A percentile compares a stretch with the other conserved stretches of the same genome.
phyloP scores from a whole-genome alignment of 2,329 filamentous ascomycete genomes.

The Madurella fahalii region DNA sequence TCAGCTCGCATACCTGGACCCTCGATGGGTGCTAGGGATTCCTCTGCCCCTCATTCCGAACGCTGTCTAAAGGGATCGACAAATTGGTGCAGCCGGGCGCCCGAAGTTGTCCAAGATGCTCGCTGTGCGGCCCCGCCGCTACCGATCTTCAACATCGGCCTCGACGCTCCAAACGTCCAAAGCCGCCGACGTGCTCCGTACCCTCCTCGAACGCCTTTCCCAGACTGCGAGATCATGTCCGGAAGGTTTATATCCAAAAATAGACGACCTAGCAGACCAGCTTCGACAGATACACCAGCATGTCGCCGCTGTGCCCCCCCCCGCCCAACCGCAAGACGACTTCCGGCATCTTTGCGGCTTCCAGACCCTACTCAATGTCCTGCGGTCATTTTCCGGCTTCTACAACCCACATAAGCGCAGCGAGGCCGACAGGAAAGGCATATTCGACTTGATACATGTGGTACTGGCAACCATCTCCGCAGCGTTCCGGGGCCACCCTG shows the following conservation, averaged over 20 bases:
- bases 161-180: slow-evolving; percentile 56
- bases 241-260: slow-evolving; percentile 45
- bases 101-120: slow-evolving; percentile 37
- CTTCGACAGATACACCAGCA: slow-evolving; percentile 65
- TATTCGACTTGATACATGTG: slow-evolving; percentile 67
- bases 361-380: slow-evolving; percentile 63
- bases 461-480: slow-evolving; percentile 72
- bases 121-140: slow-evolving; percentile 51
- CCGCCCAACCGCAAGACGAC: slow-evolving; percentile 63
- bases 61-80: background rate
- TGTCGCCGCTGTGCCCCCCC: slow-evolving; percentile 44
- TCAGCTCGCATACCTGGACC: slow-evolving; percentile 28
- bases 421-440: slow-evolving; percentile 57
- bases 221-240: slow-evolving; percentile 32
- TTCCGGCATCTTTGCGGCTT: slow-evolving; percentile 81
- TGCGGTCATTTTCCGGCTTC: slow-evolving; percentile 68
- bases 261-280: slow-evolving; percentile 47
- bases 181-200: slow-evolving; percentile 55
- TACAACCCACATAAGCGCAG: slow-evolving; percentile 65
- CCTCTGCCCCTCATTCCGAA: background rate
- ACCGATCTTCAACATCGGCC: slow-evolving; percentile 61
- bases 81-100: slow-evolving; percentile 12
- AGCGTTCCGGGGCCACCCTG: slow-evolving; percentile 71
- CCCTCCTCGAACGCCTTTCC: slow-evolving; percentile 48
- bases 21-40: slow-evolving; percentile 33